Evolutionary conservation across 345 rosid genomes (phyloP).

Genomic region (Clarkia xantiana): DNA sequence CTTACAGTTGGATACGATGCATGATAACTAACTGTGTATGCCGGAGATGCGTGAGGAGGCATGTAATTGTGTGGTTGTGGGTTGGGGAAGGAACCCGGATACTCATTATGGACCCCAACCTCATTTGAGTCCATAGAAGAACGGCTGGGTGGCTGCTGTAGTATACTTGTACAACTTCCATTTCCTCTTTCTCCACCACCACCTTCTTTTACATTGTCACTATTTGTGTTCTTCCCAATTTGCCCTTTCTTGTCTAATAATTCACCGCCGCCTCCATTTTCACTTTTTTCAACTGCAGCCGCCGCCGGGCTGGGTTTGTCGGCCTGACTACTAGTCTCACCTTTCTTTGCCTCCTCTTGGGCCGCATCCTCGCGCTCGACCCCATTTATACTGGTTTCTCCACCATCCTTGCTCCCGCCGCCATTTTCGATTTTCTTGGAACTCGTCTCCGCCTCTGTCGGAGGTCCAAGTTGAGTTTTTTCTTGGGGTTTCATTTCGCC

Average conservation of each 20-base stretch:
- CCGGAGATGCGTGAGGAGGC: conserved; percentile 1
- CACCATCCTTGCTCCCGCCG: not conserved
- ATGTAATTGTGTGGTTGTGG: too few species aligned
- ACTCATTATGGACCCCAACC: not conserved
- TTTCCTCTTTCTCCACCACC: not conserved
- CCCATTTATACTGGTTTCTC: not conserved
- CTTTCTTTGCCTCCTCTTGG: conserved; percentile 1
- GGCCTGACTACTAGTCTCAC: conserved; percentile 2
- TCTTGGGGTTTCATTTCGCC: not conserved
- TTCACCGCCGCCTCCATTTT: conserved; percentile 5
- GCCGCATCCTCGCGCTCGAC: not conserved
- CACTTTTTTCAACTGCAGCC: conserved; percentile 1
- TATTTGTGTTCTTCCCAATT: conserved; percentile 3
- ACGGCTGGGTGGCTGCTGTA: not conserved
- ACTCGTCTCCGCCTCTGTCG: not conserved
- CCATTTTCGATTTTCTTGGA: not conserved
- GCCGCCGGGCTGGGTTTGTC: conserved; percentile 4
- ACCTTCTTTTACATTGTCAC: not conserved
- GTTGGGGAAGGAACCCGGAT: not conserved
- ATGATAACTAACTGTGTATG: conserved; percentile 2
- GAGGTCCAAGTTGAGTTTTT: not conserved
- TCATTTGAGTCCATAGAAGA: not conserved
- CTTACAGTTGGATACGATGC: conserved; percentile 6
- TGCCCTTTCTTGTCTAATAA: conserved; percentile 12
- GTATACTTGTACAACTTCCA: not conserved